Conservation (phyloP, 2,329 filamentous ascomycete species). For the Aureobasidium namibiae region DNA sequence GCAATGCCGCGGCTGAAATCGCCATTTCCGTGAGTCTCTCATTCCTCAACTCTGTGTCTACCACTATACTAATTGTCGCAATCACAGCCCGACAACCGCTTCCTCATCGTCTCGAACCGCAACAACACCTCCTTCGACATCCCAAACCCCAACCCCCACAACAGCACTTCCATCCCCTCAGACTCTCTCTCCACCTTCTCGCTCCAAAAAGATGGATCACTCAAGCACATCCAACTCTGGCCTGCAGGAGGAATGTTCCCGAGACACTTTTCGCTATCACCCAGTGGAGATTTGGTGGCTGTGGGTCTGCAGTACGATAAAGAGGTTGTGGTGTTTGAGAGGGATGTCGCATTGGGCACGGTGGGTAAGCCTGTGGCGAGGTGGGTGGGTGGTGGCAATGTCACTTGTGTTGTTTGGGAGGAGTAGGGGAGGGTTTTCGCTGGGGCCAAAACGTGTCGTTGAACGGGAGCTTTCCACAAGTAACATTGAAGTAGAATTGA, state of each 20-base stretch:
- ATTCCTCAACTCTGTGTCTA: not conserved
- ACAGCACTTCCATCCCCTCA: constrained; percentile 27
- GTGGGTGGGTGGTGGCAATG: constrained; percentile 22
- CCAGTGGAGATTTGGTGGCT: constrained; percentile 53
- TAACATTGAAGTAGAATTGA: no score
- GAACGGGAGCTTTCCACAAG: no score
- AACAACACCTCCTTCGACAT: constrained; percentile 47
- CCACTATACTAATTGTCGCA: not conserved
- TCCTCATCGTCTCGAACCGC: constrained; percentile 61
- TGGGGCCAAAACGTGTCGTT: no score
- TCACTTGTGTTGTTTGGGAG: constrained; percentile 31
- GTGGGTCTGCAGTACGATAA: constrained; percentile 56
- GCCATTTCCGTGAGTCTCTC: constrained; percentile 29
- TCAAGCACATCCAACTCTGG: constrained; percentile 50
- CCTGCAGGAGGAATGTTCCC: constrained; percentile 58
- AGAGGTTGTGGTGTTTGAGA: constrained; percentile 52
- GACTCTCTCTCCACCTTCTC: constrained; percentile 58
- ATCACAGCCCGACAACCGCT: constrained; percentile 40
- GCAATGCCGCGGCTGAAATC: constrained; percentile 50
- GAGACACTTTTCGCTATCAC: constrained; percentile 59
- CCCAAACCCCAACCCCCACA: constrained; percentile 35
- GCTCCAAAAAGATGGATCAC: constrained; percentile 49
- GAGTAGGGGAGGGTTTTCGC: constrained; percentile 16
- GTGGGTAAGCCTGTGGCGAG: constrained; percentile 43
- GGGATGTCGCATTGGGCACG: constrained; percentile 52